These are phyloP conservation scores for Colletotrichum spinosum DNA, from an alignment of 2,329 filamentous ascomycete species.

Conservation along the genomic window DNA sequence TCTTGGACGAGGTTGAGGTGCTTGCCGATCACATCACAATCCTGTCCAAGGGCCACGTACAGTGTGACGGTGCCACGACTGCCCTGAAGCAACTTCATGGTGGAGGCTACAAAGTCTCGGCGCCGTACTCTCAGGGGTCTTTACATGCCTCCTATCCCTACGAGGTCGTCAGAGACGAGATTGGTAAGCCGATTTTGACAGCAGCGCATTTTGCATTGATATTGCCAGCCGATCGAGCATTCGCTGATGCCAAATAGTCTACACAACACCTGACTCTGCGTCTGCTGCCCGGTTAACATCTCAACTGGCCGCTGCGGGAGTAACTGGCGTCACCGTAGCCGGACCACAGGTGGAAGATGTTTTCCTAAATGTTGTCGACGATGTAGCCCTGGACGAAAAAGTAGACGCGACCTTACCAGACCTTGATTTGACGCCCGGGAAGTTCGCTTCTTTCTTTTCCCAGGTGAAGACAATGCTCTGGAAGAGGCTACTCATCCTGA, in stretches of 20 bases:
- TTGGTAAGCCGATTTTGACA: background rate
- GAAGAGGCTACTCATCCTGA: conserved; percentile 40
- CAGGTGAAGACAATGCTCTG: conserved; percentile 38
- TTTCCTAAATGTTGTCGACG: conserved; percentile 45
- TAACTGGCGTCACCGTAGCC: conserved; percentile 46
- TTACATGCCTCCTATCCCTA: background rate
- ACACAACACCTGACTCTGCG: conserved; percentile 55
- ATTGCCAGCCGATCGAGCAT: too few relatives aligned
- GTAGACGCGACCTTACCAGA: background rate
- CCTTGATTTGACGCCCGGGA: background rate
- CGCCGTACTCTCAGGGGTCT: conserved; percentile 18
- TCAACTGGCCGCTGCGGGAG: conserved; percentile 63
- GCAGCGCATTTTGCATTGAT: too few relatives aligned
- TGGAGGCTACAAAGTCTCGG: conserved; percentile 71
- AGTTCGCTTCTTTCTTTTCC: conserved; percentile 9
- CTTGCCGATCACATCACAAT: conserved; percentile 77
- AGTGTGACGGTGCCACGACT: conserved; percentile 57
- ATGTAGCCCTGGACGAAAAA: conserved; percentile 15
- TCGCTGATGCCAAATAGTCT: conserved; percentile 54
- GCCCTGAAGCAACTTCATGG: conserved; percentile 68
- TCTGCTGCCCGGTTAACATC: conserved; percentile 43
- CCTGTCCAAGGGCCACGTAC: conserved; percentile 66
- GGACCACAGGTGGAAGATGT: conserved; percentile 49
- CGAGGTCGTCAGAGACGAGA: background rate
- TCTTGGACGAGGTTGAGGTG: conserved; percentile 77